Conservation (phyloP, 1,284 basidiomycete genomes). For the Lentinula novae-zelandiae region DNA sequence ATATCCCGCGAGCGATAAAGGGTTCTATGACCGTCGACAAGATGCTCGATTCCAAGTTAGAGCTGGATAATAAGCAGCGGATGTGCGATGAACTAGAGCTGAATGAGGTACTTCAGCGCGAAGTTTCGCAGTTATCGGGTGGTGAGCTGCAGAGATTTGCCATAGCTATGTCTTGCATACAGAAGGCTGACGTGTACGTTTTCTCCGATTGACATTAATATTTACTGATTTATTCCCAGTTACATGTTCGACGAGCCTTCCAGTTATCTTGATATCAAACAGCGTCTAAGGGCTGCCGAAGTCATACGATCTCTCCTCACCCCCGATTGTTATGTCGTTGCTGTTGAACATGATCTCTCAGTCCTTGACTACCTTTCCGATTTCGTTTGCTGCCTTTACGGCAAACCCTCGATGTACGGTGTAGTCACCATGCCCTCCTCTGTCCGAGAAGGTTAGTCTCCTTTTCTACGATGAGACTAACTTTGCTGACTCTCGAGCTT, state of each 20-base stretch:
- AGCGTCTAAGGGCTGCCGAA: slow-evolving; percentile 93
- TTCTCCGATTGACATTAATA: background rate
- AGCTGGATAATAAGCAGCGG: slow-evolving; percentile 78
- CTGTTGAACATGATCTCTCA: slow-evolving; percentile 96
- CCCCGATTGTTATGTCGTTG: slow-evolving; percentile 86
- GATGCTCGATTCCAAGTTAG: slow-evolving; percentile 88
- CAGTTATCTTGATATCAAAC: slow-evolving; percentile 93
- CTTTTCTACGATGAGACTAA: background rate
- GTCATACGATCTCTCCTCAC: slow-evolving; percentile 85
- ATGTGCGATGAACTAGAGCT: slow-evolving; percentile 86
- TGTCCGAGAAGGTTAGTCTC: slow-evolving; percentile 81
- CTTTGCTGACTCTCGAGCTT: slow-evolving; percentile 6
- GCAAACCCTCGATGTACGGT: slow-evolving; percentile 95
- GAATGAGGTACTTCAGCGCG: slow-evolving; percentile 78
- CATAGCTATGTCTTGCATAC: slow-evolving; percentile 91
- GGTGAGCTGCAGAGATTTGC: slow-evolving; percentile 97
- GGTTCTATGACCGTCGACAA: slow-evolving; percentile 79
- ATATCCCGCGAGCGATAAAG: slow-evolving; percentile 95
- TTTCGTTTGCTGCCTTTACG: slow-evolving; percentile 95
- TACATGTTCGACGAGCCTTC: slow-evolving; percentile 99
- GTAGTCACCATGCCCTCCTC: slow-evolving; percentile 98
- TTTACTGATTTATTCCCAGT: slow-evolving; percentile 31
- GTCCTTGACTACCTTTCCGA: slow-evolving; percentile 97
- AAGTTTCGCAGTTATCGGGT: slow-evolving; percentile 84
- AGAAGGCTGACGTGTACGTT: slow-evolving; percentile 81